Base-by-base conservation (phyloP, 2,329 filamentous ascomycete species). In the Moelleriella libera region DNA sequence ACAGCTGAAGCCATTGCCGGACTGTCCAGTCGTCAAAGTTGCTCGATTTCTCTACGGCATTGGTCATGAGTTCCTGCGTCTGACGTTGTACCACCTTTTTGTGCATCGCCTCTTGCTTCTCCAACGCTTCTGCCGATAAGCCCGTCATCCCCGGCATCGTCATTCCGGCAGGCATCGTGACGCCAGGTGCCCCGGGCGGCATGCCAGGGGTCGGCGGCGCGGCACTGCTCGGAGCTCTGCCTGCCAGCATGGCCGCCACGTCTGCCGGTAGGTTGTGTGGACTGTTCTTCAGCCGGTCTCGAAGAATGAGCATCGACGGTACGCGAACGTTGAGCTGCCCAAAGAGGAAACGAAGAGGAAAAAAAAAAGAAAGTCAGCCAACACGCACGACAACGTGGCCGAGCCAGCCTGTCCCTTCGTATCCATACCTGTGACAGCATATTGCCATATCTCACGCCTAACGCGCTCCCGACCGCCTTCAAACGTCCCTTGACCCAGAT, bases 261-360 rank as follows among this genome's bases (percentile, higher is more conserved):
- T 44, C 41, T 7, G 14, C 42, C 11, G 49, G 43, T 5, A 46
- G 29, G 10, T 34, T 46, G 12, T 48, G 46, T 1, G 46, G 46
- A 29, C 45, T 48, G 41, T 44, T 49, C 39, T 48, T 49, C 37
- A 53, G 29, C 5, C 49, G 51, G 55, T 78, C 75, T 32, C 70
- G 63, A 29, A 67, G 68, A 57, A 81, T 78, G 50, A 78, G 66
- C 76, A 80, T 80, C 1, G 75, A 79, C 3, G 77, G 77, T 29
- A 78, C 65, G 28, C 76, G 74, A 46, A 80, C 58, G 56, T 76
- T 68, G 48, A 78, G 66, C 75, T 78, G 45, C 12, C 4, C 3
- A 10, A 9, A 7, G 5, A n/a, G 21, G 32, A 12, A 37, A 12
- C 8, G 34, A 12, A 37, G 12, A 37, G 12, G 12, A 5, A 12